Percentiles rank a stretch among this genome's conserved stretches.
phyloP scores from a whole-genome alignment of 805 yeast species.

The Cyberlindnera xylosilytica region DNA sequence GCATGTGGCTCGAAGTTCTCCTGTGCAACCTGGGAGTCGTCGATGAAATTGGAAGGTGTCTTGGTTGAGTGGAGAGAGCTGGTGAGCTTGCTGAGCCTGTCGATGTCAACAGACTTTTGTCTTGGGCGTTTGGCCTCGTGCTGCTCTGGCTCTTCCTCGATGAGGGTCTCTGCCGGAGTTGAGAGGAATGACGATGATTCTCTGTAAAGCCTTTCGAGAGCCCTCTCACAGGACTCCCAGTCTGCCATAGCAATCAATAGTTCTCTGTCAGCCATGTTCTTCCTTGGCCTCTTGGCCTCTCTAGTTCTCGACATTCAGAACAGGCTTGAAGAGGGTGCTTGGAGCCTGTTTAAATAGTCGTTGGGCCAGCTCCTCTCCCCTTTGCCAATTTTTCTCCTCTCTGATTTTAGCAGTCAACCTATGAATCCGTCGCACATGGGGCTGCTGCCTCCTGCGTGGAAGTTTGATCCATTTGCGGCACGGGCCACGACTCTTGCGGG shows the following conservation, averaged over 20 bases:
- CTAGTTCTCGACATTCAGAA: neutral
- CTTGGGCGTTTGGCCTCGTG: neutral
- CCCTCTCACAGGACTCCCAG: constrained; percentile 1
- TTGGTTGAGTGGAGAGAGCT: neutral
- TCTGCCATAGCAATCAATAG: neutral
- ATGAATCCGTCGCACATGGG: no score
- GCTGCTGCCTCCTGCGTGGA: neutral
- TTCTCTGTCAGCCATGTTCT: neutral
- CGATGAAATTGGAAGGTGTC: constrained; percentile 6
- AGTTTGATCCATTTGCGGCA: neutral
- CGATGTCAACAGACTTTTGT: constrained; percentile 13
- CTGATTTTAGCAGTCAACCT: no score
- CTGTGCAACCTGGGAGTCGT: constrained; percentile 19
- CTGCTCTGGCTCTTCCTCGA: neutral
- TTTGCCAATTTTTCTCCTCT: no score
- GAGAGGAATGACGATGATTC: neutral
- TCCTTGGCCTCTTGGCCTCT: neutral
- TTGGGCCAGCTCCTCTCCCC: no score
- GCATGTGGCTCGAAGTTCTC: constrained; percentile 10
- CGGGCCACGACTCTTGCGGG: neutral
- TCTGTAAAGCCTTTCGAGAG: neutral
- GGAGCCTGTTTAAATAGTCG: no score
- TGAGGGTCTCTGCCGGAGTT: neutral
- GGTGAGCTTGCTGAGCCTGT: constrained; percentile 15
- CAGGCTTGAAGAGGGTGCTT: no score